Base-by-base conservation (phyloP, 2,329 filamentous ascomycete genomes). In the Xenosphaeropsis pyriputrescens region DNA sequence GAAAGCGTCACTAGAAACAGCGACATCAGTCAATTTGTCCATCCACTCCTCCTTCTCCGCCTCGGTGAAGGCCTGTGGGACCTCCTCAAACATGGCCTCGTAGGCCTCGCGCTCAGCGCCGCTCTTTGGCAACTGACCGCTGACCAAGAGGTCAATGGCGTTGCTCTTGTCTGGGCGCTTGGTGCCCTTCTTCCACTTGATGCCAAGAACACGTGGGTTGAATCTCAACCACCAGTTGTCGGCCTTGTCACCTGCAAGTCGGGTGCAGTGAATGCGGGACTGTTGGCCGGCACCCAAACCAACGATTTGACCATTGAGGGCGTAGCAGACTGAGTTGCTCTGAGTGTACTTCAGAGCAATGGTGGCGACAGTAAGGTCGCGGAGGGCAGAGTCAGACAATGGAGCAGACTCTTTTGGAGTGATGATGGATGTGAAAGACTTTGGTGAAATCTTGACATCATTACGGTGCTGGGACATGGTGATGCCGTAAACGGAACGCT, bases 151-250 rank as follows among this genome's bases (percentile, higher is more conserved):
- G 57, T 96, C 91, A 54, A 96, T 95, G 47, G 88, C 89, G 59
- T 98, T 98, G 68, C 83, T 93, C 75, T 96, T 98, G 60, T 95
- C 89, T 34, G 91, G 74, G 41, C 91, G 78, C 77, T 96, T 96
- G 56, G 83, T 85, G 52, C 91, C 89, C 67, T 91, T 89, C 73
- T 94, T 95, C 85, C 86, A 98, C 67, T 89, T 84, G 58, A 98
- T 80, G 55, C 67, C 70, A 36, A 96, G 71, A 11, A 91, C 84
- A 38, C 85, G 80, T 50, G 85, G 79, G 67, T 95, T 84, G 76
- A 96, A 96, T 53, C 91, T 83, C 70, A 98, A 82, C 91, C 89
- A 98, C 89, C 89, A 96, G 70, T 93, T 95, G 63, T 98, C 91
- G 35, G 88, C 85, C 71, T 98, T 98, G 68, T 96, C 89, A 43